Evolutionary conservation across 768 basidiomycete species (phyloP), one percentile per base, ranked within the genome.

Genomic region (Kwoniella dejecticola): DNA sequence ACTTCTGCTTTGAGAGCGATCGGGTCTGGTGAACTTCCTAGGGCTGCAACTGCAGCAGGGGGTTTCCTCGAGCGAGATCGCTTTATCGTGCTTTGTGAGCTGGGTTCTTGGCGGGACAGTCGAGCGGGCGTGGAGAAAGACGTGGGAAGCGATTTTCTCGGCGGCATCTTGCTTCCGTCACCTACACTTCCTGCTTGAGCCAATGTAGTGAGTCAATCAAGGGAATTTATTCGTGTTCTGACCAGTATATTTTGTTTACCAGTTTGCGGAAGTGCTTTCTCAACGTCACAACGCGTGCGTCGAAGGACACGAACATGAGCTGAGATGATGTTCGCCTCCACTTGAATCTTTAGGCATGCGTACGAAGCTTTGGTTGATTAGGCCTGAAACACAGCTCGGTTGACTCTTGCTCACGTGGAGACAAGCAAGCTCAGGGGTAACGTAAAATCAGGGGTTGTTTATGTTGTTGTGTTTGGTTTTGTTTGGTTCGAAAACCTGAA

Each of bases 131-230:
- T 53, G 1, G 45, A 31, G 0, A 19, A 1, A 2, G 49, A 24
- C 12, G 29, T 27, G 0, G 60, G 41, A 8, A 62, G 29, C 4
- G 60, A 62, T 55, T 55, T 62, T 0, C 60, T 49, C n/a, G 52
- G 60, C 4, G 60, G 45, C 60, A 62, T 62, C 10, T 13, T 46
- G 31, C 10, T 5, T 50, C 13, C n/a, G n/a, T n/a, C n/a, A n/a
- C n/a, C n/a, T n/a, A n/a, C n/a, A n/a, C n/a, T n/a, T n/a, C n/a
- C n/a, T n/a, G n/a, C n/a, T n/a, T n/a, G n/a, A n/a, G n/a, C n/a
- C n/a, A n/a, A n/a, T n/a, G n/a, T n/a, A n/a, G n/a, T n/a, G n/a
- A n/a, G n/a, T n/a, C n/a, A n/a, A n/a, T n/a, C n/a, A n/a, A n/a
- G n/a, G n/a, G n/a, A n/a, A n/a, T n/a, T n/a, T n/a, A n/a, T n/a